A percentile compares a stretch with the other conserved stretches of the same genome.
phyloP scores from a whole-genome alignment of 2,329 filamentous ascomycete genomes.

The Fragosphaeria purpurea region DNA sequence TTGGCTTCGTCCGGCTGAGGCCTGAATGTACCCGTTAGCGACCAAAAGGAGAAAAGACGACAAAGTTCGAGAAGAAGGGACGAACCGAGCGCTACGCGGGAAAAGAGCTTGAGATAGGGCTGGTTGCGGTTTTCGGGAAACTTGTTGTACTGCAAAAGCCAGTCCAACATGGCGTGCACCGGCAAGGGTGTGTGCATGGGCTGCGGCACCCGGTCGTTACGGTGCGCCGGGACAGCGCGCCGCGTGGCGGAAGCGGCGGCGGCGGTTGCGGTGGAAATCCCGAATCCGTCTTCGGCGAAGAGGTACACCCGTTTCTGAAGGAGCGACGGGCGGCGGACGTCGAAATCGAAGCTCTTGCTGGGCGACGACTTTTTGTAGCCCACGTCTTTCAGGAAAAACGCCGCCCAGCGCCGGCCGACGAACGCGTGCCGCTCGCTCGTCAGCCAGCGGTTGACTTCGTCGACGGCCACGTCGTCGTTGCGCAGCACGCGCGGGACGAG shows the following conservation, averaged over 20 bases:
- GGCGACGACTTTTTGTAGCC: too few species aligned
- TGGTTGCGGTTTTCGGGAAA: slow-evolving; percentile 34
- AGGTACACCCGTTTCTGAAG: slow-evolving; percentile 37
- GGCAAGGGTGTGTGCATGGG: slow-evolving; percentile 3
- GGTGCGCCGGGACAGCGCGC: too few species aligned
- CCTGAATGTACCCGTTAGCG: slow-evolving; percentile 22
- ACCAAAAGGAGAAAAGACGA: neutral
- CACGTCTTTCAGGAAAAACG: slow-evolving; percentile 34
- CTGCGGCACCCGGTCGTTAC: too few species aligned
- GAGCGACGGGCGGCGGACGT: too few species aligned
- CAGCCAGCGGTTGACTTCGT: slow-evolving; percentile 33
- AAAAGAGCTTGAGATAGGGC: slow-evolving; percentile 46
- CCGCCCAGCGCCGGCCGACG: slow-evolving; percentile 35
- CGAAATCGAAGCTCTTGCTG: too few species aligned
- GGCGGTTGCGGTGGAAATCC: too few species aligned
- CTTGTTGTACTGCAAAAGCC: slow-evolving; percentile 33
- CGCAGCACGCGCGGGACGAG: slow-evolving; percentile 17
- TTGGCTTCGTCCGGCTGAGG: slow-evolving; percentile 40
- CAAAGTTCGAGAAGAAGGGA: slow-evolving; percentile 5
- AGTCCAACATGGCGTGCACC: slow-evolving; percentile 36
- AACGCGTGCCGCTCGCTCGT: slow-evolving; percentile 29
- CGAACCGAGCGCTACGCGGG: slow-evolving; percentile 44
- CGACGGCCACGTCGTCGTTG: slow-evolving; percentile 20
- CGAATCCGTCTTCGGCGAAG: slow-evolving; percentile 43
- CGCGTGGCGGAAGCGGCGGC: too few species aligned